Percentiles rank a stretch among this genome's conserved stretches.
Conservation (phyloP, 345 rosid species). For the Angophora floribunda region DNA sequence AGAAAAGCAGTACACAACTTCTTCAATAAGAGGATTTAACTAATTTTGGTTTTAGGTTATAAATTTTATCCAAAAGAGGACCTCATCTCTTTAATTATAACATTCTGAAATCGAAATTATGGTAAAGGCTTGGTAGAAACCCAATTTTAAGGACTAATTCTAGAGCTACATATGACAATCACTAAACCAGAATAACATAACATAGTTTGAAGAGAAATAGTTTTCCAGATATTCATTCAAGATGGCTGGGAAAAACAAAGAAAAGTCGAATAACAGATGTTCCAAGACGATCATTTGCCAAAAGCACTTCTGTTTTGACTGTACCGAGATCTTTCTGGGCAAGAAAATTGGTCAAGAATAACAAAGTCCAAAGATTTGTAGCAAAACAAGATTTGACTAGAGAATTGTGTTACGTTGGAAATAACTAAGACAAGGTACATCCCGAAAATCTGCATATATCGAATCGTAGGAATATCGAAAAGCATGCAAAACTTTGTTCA, state of each 20-base stretch:
- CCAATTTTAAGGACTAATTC: background rate
- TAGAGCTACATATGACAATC: background rate
- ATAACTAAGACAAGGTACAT: background rate
- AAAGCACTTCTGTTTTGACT: background rate
- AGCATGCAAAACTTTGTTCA: background rate
- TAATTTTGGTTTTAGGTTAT: background rate
- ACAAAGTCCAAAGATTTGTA: background rate
- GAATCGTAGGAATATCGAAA: background rate
- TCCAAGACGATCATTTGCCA: background rate
- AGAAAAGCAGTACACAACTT: background rate
- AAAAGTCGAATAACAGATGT: background rate
- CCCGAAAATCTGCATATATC: background rate
- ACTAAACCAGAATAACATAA: background rate
- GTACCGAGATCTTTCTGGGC: accelerated
- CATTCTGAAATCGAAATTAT: background rate
- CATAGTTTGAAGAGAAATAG: background rate
- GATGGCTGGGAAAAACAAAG: background rate
- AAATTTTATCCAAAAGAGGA: background rate
- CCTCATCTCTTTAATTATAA: background rate
- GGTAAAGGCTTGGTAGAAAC: background rate
- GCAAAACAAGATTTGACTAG: background rate
- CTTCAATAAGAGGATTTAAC: background rate
- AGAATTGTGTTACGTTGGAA: background rate
- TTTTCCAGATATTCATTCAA: background rate
- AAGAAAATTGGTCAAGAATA: background rate